phyloP scores from a whole-genome alignment of 768 basidiomycete species.

The Leucocoprinus leucothites region DNA sequence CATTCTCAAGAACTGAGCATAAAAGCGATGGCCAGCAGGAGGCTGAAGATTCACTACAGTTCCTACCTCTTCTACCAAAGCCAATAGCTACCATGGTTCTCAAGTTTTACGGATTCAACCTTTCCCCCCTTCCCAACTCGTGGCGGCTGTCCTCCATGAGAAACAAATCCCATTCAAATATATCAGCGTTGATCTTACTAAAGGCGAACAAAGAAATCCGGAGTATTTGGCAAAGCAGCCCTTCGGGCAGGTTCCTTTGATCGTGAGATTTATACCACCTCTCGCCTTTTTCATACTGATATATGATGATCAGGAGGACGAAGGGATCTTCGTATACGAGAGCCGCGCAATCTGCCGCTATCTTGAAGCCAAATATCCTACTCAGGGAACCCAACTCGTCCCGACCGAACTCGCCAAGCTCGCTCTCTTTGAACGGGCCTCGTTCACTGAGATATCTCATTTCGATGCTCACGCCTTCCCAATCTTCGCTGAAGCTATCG shows the following conservation, averaged over 20 bases:
- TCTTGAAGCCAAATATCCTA: slow-evolving; percentile 42
- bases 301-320: slow-evolving; percentile 35
- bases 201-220: slow-evolving; percentile 35
- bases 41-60: too few species aligned
- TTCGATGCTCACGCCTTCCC: slow-evolving; percentile 35
- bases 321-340: slow-evolving; percentile 54
- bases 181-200: slow-evolving; percentile 35
- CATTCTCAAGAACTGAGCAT: too few species aligned
- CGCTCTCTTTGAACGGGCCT: slow-evolving; percentile 35
- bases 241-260: background rate
- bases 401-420: slow-evolving; percentile 33
- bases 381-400: slow-evolving; percentile 41
- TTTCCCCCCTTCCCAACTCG: slow-evolving; percentile 47
- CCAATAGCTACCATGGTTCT: background rate
- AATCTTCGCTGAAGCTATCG: slow-evolving; percentile 41
- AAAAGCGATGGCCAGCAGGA: too few species aligned
- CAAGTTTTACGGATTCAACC: slow-evolving; percentile 33
- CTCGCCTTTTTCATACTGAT: background rate
- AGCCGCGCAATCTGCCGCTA: slow-evolving; percentile 53
- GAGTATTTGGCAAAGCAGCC: background rate
- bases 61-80: too few species aligned
- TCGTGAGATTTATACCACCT: background rate
- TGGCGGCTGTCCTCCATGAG: slow-evolving; percentile 44
- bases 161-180: slow-evolving; percentile 49
- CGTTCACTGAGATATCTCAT: slow-evolving; percentile 42